A percentile compares a stretch with the other conserved stretches of the same genome.
Evolutionary conservation across 305 asterid species (phyloP).

Genomic region (Fraxinus latifolia): DNA sequence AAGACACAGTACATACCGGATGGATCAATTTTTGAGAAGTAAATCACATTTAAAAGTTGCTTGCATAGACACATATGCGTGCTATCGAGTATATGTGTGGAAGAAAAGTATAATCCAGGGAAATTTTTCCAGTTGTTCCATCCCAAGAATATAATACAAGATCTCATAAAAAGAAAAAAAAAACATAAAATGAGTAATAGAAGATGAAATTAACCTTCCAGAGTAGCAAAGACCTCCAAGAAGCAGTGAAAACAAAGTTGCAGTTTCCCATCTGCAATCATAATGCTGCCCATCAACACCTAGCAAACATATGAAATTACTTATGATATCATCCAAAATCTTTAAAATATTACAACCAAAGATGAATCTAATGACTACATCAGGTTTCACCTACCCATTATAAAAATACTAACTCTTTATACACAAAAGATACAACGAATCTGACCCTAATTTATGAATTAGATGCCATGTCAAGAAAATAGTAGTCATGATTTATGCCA

Average conservation of each 20-base stretch:
- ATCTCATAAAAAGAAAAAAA: neutral
- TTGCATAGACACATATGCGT: neutral
- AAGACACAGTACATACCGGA: neutral
- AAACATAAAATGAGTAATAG: constrained; percentile 5
- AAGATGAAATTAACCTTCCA: constrained; percentile 57
- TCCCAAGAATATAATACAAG: constrained; percentile 2
- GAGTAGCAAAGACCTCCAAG: constrained; percentile 82
- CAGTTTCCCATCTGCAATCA: constrained; percentile 97
- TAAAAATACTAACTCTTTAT: neutral
- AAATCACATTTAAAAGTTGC: neutral
- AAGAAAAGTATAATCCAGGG: neutral
- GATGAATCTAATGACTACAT: neutral
- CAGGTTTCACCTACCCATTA: neutral
- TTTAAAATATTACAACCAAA: neutral
- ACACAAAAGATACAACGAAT: neutral
- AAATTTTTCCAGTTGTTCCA: neutral
- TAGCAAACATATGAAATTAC: constrained; percentile 46
- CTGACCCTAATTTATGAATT: neutral
- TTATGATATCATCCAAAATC: constrained; percentile 29
- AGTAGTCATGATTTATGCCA: neutral
- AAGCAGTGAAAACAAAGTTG: constrained; percentile 69
- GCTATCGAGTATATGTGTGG: neutral
- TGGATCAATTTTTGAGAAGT: constrained; percentile 5
- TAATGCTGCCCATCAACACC: constrained; percentile 80
- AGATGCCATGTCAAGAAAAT: neutral